Evolutionary conservation across 2,329 filamentous ascomycete species (phyloP), one percentile per base, ranked within the genome.

Genomic region (Phialophora verrucosa): DNA sequence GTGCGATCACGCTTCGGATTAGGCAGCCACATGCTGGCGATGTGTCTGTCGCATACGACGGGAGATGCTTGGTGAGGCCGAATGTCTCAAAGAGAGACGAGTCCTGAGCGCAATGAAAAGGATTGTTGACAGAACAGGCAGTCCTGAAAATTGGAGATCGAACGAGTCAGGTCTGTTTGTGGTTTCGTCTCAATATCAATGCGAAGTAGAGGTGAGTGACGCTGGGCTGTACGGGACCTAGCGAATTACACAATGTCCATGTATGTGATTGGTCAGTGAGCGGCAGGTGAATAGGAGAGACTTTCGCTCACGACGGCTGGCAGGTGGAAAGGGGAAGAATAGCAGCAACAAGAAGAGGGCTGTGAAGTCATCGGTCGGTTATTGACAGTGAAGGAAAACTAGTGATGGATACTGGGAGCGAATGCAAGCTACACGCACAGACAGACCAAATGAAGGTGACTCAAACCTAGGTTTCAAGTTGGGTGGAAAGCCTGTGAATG

Each of bases 1-100:
- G 31, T 35, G 4, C 64, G 64, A 53, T 59, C 54, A 14, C 62
- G 56, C 32, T 54, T 64, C 27, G 56, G 32, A 7, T 17, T 20
- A 11, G 25, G 23, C 10, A 29, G 25, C 23, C 42, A 47, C 53
- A 63, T 66, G n/a, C 5, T 51, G 55, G 17, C 47, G 27, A 20
- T n/a, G 12, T 10, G 20, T 25, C 17, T n/a, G 11, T 47, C 32
- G 53, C 14, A 11, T n/a, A 35, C 14, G 14, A 20, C 17, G 4
- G 29, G 53, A 51, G 25, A 27, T 25, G 2, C 3, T 51, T 12
- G 20, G 14, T 51, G 49, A 44, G 27, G 11, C 10, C 4, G 20
- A 51, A 10, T 27, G 25, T 4, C 11, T 23, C 25, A 5, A 51
- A 14, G 11, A 51, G 49, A 51, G 11, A 23, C 27, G 23, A 51